Base-by-base conservation (phyloP, 2,329 filamentous ascomycete species). In the Botrytis medusae region DNA sequence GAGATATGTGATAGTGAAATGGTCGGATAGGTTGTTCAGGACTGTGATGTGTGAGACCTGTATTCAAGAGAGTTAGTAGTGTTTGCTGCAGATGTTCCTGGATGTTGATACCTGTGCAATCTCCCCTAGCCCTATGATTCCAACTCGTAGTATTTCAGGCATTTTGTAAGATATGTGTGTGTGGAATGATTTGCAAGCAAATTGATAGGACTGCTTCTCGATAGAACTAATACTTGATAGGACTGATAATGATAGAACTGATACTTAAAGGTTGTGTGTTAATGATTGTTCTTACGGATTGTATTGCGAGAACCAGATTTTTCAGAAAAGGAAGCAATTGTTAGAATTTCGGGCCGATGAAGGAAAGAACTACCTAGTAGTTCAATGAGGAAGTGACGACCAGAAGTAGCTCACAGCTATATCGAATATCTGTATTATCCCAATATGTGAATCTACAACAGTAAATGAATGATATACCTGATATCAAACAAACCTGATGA, bases 21-120 rank as follows among this genome's bases (percentile, higher is more conserved):
- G 79, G 46, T 83, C 77, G 77, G 81, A 78, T 71, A 86, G 78
- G 65, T 83, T 79, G 40, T 79, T 78, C 6, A 88, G 79, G 1
- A 81, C 83, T 4, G 86, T 85, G n/a, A 88, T 82, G 77, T 88
- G 86, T 61, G 84, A 83, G 51, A 87, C 85, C 63, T 72, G 40
- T 32, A 25, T 65, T 46, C 1, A 18, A 57, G 57, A 10, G 46
- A 34, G 32, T 69, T 9, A 69, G 71, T 60, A 40, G 44, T n/a
- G 20, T 71, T 29, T 25, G 40, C n/a, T 32, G 40, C 22, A 10
- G 40, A 60, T 42, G 4, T 72, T 20, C 25, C 34, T 25, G 32
- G n/a, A 14, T 29, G 42, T 1, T 3, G 0, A 9, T 69, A 72
- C 71, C 79, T 89, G 84, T 44, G 83, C 81, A 59, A 87, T 82